These are phyloP conservation scores for Corinectria fuckeliana DNA, from an alignment of 2,329 filamentous ascomycete species.

Conservation along the genomic window DNA sequence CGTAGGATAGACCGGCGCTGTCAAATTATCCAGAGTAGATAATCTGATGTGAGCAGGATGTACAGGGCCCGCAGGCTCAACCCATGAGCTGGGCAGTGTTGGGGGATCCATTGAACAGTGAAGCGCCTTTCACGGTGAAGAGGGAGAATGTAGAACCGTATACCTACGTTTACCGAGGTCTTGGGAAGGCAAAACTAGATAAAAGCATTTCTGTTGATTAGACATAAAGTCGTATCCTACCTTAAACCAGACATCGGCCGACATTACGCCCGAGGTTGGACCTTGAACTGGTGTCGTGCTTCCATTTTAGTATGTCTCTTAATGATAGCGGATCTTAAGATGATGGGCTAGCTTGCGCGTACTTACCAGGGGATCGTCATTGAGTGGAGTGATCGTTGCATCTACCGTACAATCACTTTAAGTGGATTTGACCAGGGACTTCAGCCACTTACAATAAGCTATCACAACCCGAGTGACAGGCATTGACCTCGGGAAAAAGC, in stretches of 20 bases:
- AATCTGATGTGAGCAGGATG: background rate
- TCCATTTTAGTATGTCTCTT: background rate
- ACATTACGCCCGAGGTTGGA: background rate
- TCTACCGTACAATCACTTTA: no score
- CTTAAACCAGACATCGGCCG: background rate
- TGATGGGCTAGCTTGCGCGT: background rate
- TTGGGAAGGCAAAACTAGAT: background rate
- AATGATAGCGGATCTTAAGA: background rate
- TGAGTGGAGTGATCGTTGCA: background rate
- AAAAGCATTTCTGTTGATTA: background rate
- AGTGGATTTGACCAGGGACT: no score
- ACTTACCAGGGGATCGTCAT: background rate
- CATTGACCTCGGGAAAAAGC: no score
- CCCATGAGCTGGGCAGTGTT: constrained; percentile 3
- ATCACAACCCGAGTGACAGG: no score
- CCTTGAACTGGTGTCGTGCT: background rate
- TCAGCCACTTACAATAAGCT: no score
- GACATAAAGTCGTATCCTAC: background rate
- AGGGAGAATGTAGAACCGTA: background rate
- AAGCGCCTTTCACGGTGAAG: background rate
- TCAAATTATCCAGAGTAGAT: constrained; percentile 16
- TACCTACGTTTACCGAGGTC: background rate
- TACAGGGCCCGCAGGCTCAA: constrained; percentile 2
- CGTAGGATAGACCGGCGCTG: constrained; percentile 15
- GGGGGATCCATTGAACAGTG: background rate